Evolutionary conservation across 305 asterid species (phyloP).

Genomic region (Rubia balearica): DNA sequence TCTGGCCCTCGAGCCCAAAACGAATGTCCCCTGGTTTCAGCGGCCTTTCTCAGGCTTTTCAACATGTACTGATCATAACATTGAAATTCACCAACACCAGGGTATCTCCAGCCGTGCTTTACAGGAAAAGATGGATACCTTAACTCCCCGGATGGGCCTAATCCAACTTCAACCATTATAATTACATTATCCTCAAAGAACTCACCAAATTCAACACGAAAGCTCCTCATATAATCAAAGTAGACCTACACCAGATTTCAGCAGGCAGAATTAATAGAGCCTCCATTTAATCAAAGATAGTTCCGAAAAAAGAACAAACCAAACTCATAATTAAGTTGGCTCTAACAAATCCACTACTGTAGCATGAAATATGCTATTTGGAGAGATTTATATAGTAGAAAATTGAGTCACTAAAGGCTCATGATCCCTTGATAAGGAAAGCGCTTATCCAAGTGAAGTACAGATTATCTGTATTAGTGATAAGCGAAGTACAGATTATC

Average conservation of each 20-base stretch:
- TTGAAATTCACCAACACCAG: slow-evolving; percentile 89
- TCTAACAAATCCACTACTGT: not conserved
- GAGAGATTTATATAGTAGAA: not conserved
- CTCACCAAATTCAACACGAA: slow-evolving; percentile 68
- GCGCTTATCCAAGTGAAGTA: not conserved
- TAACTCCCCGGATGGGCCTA: slow-evolving; percentile 82
- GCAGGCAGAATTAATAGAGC: not conserved
- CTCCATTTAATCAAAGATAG: not conserved
- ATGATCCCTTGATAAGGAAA: not conserved
- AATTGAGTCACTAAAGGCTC: not conserved
- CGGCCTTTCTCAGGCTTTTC: slow-evolving; percentile 47
- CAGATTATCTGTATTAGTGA: not conserved
- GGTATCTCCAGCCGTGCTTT: slow-evolving; percentile 71
- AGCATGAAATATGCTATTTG: not conserved
- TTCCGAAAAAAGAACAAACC: not conserved
- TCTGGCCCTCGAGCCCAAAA: slow-evolving; percentile 63
- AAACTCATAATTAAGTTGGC: not conserved
- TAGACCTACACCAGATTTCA: slow-evolving; percentile 46
- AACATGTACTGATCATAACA: slow-evolving; percentile 69
- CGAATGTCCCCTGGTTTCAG: slow-evolving; percentile 58
- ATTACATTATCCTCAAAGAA: slow-evolving; percentile 62
- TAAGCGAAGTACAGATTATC: no score
- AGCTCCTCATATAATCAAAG: slow-evolving; percentile 79
- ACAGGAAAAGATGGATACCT: slow-evolving; percentile 81
- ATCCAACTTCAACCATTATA: slow-evolving; percentile 68